phyloP scores from a whole-genome alignment of 495 filamentous ascomycete species.

The Parathielavia appendiculata region DNA sequence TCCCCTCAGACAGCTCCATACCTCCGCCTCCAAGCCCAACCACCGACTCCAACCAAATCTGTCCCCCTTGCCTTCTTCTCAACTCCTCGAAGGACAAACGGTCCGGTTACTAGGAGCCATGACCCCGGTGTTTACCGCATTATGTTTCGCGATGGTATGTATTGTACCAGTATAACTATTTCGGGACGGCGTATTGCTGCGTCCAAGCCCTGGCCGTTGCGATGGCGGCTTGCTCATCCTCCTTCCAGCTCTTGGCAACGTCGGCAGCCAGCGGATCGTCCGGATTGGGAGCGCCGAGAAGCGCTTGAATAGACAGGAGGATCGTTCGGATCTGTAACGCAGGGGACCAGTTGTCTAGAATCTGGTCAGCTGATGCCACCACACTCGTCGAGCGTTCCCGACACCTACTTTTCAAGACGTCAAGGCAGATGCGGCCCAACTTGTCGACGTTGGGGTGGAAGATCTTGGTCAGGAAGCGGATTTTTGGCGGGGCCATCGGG shows the following conservation, averaged over 20 bases:
- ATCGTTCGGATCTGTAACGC: constrained; percentile 98
- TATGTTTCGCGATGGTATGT: background rate
- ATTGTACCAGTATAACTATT: constrained; percentile 13
- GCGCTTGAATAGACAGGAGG: constrained; percentile 91
- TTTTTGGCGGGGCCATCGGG: constrained; percentile 97
- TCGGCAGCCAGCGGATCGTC: constrained; percentile 96
- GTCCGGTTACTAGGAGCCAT: background rate
- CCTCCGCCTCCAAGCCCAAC: background rate
- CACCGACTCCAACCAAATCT: background rate
- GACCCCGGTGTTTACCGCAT: background rate
- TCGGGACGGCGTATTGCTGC: constrained; percentile 56
- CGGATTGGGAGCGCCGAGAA: constrained; percentile 93
- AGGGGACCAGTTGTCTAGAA: constrained; percentile 93
- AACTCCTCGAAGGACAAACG: background rate
- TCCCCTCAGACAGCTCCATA: background rate
- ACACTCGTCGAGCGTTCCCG: background rate
- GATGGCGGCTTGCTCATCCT: constrained; percentile 86
- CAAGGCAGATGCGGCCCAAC: constrained; percentile 91
- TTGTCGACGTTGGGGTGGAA: constrained; percentile 99
- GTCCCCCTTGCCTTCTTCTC: background rate
- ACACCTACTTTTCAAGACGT: constrained; percentile 90
- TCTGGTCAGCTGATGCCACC: background rate
- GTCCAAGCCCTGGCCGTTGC: constrained; percentile 89
- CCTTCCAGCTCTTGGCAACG: constrained; percentile 97
- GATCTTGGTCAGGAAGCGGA: constrained; percentile 97